A percentile compares a stretch with the other conserved stretches of the same genome.
These are phyloP conservation scores for Boletus tomentosulus DNA, from an alignment of 768 basidiomycete species.

Conservation along the genomic window DNA sequence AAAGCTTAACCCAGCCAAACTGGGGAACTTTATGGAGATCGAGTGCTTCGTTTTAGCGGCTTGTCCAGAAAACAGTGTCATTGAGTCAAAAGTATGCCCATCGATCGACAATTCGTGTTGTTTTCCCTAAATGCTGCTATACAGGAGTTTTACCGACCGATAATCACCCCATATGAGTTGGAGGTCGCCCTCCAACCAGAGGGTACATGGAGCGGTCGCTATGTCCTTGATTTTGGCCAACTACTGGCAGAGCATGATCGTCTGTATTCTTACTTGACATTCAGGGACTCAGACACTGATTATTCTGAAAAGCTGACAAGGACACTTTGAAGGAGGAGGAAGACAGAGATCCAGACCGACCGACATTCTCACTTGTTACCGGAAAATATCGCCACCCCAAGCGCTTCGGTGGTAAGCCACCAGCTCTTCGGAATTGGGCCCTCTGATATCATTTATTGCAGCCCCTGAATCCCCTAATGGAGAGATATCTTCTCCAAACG, in stretches of 20 bases:
- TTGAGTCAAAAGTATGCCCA: conserved; percentile 58
- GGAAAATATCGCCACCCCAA: conserved; percentile 81
- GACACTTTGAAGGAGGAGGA: conserved; percentile 23
- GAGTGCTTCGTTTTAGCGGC: conserved; percentile 95
- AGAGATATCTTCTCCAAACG: conserved; percentile 29
- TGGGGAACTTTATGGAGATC: conserved; percentile 94
- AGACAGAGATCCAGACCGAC: conserved; percentile 61
- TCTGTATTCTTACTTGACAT: conserved; percentile 5
- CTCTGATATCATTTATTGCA: conserved; percentile 5
- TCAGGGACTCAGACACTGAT: neutral
- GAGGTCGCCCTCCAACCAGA: conserved; percentile 71
- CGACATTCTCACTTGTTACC: conserved; percentile 81
- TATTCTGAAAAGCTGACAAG: conserved; percentile 3
- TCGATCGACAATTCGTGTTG: neutral
- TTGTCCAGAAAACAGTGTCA: conserved; percentile 87
- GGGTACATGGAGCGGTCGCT: conserved; percentile 69
- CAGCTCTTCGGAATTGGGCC: neutral
- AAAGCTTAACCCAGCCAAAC: conserved; percentile 89
- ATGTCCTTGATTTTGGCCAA: conserved; percentile 73
- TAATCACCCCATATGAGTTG: conserved; percentile 92
- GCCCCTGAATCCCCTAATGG: conserved; percentile 13
- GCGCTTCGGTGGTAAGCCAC: conserved; percentile 48
- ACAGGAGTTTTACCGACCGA: conserved; percentile 89
- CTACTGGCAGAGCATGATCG: conserved; percentile 41
- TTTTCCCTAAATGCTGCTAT: neutral